These are phyloP conservation scores for Camelina neglecta DNA, from an alignment of 345 rosid species.

Conservation along the genomic window DNA sequence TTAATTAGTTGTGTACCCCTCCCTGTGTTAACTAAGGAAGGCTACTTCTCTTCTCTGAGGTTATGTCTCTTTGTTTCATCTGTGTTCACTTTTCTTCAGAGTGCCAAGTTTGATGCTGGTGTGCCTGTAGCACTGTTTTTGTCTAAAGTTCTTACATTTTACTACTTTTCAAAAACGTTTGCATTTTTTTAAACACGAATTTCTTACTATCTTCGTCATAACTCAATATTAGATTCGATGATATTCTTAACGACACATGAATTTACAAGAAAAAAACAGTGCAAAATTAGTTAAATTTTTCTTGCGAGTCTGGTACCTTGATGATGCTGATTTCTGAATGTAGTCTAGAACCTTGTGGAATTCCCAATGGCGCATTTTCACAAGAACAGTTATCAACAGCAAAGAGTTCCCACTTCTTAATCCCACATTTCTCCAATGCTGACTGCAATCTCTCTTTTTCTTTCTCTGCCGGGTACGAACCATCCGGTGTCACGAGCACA, in stretches of 20 bases:
- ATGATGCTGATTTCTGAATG: conserved; percentile 52
- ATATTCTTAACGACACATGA: too few relatives aligned
- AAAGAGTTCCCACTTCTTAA: conserved; percentile 90
- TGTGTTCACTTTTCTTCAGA: neutral
- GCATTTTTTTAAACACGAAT: too few relatives aligned
- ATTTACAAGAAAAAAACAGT: neutral
- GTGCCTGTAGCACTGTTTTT: too few relatives aligned
- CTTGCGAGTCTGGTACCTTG: conserved; percentile 25
- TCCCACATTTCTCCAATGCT: conserved; percentile 77
- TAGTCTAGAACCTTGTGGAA: conserved; percentile 76
- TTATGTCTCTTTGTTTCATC: neutral
- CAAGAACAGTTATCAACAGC: conserved; percentile 82
- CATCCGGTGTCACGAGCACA: conserved; percentile 86
- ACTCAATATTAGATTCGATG: too few relatives aligned
- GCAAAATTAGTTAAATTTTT: too few relatives aligned
- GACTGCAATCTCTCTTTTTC: conserved; percentile 49
- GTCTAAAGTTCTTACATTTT: too few relatives aligned
- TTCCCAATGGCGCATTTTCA: conserved; percentile 70
- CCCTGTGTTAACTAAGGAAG: neutral
- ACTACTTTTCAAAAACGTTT: too few relatives aligned
- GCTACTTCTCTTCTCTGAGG: neutral
- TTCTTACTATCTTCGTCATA: too few relatives aligned
- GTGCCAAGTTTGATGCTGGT: too few relatives aligned
- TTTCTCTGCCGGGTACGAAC: conserved; percentile 64
- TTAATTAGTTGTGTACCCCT: neutral